A percentile compares a stretch with the other conserved stretches of the same genome.
These are phyloP conservation scores for Thecaphora thlaspeos DNA, from an alignment of 1,284 basidiomycete species.

Conservation along the genomic window DNA sequence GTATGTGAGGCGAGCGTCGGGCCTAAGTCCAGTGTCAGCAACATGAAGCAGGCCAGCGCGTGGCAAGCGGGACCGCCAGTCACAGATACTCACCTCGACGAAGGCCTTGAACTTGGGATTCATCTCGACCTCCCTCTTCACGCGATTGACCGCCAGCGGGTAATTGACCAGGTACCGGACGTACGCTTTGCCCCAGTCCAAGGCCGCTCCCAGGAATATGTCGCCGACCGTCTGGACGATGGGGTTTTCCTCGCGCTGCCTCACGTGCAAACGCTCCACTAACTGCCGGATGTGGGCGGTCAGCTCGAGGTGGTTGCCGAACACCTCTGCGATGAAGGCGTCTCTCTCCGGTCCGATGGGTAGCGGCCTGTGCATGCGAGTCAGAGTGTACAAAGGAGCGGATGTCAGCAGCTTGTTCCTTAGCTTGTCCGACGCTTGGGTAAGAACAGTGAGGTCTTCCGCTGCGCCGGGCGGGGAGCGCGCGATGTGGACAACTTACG, in stretches of 20 bases:
- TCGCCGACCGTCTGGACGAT: constrained; percentile 85
- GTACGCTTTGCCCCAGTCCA: constrained; percentile 83
- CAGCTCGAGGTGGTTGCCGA: constrained; percentile 81
- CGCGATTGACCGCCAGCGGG: constrained; percentile 77
- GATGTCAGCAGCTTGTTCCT: too few species aligned
- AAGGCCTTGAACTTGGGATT: constrained; percentile 82
- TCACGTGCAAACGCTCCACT: constrained; percentile 79
- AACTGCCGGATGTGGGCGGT: constrained; percentile 77
- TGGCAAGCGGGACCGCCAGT: neutral
- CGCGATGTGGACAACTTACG: too few species aligned
- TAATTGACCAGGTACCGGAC: constrained; percentile 81
- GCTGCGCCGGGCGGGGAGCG: too few species aligned
- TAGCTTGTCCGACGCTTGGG: too few species aligned
- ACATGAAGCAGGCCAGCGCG: too few species aligned
- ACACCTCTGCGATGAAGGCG: constrained; percentile 80
- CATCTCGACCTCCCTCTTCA: constrained; percentile 78
- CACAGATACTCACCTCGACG: constrained; percentile 67
- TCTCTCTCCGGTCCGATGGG: constrained; percentile 62
- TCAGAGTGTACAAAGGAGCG: too few species aligned
- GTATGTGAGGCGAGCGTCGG: too few species aligned
- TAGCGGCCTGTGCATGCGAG: constrained; percentile 14
- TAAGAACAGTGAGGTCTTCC: too few species aligned
- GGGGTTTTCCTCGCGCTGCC: constrained; percentile 82
- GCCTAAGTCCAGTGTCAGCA: too few species aligned
- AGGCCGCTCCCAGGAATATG: constrained; percentile 81